These are phyloP conservation scores for Ogataea sp. DNA, from an alignment of 805 yeast genomes.

Conservation along the genomic window DNA sequence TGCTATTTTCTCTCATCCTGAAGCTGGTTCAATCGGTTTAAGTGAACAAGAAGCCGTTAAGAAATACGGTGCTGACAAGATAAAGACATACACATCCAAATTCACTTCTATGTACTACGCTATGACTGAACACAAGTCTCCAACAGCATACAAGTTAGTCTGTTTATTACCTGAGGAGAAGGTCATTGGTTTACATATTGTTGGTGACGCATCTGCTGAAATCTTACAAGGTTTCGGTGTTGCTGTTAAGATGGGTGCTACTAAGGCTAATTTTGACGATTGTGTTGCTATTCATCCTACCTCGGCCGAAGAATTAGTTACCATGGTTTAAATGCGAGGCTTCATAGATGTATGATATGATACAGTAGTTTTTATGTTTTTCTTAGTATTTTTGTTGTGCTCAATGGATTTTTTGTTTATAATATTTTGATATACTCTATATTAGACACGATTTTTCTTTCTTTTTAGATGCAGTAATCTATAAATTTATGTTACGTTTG, in stretches of 20 bases:
- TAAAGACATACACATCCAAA: constrained; percentile 74
- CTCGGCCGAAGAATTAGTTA: constrained; percentile 94
- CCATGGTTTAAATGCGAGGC: constrained; percentile 54
- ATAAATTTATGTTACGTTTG: no score
- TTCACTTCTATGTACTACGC: constrained; percentile 94
- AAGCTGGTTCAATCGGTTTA: constrained; percentile 90
- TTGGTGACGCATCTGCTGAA: constrained; percentile 88
- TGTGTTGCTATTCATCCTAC: constrained; percentile 99
- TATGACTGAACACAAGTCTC: constrained; percentile 72
- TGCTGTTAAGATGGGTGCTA: constrained; percentile 98
- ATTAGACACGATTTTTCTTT: no score
- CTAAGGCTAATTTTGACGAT: constrained; percentile 89
- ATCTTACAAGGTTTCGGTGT: constrained; percentile 98
- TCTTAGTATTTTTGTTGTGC: no score
- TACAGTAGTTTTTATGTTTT: no score
- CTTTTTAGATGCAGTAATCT: no score
- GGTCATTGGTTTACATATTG: constrained; percentile 90
- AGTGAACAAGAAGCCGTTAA: constrained; percentile 70
- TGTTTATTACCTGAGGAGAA: constrained; percentile 71
- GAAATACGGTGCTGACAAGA: constrained; percentile 69
- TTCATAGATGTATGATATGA: no score
- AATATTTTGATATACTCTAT: no score
- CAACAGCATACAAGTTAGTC: constrained; percentile 80
- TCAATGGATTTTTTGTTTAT: no score
- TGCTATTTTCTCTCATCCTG: constrained; percentile 97